Evolutionary conservation across 306 rosid genomes (phyloP).

Genomic region (Sicyos edulis): DNA sequence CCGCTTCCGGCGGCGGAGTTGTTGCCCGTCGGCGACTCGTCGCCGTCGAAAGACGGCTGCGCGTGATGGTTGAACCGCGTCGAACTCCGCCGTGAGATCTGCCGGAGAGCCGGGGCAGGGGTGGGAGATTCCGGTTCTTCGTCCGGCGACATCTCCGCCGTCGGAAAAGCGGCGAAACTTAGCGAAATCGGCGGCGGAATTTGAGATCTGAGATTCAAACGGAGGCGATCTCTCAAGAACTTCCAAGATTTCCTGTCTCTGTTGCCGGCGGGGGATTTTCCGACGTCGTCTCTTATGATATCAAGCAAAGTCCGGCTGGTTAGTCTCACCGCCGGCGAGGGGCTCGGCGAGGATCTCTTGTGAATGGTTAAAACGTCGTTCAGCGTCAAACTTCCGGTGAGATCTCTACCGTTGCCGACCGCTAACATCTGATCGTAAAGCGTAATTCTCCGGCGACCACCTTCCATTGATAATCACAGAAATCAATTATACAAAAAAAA

Average conservation of each 20-base stretch:
- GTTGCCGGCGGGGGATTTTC: constrained; percentile 22
- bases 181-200: constrained; percentile 36
- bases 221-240: constrained; percentile 58
- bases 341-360: constrained; percentile 20
- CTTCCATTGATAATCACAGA: constrained; percentile 28
- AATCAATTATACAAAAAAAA: not conserved
- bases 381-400: constrained; percentile 60
- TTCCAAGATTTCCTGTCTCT: constrained; percentile 67
- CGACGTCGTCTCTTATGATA: constrained; percentile 50
- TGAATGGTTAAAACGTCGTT: constrained; percentile 39
- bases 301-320: constrained; percentile 51
- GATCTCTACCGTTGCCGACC: constrained; percentile 34
- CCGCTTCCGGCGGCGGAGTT: not conserved
- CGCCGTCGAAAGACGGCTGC: constrained; percentile 1
- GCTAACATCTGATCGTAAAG: constrained; percentile 75
- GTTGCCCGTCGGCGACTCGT: constrained; percentile 9
- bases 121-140: not conserved
- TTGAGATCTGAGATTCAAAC: constrained; percentile 33
- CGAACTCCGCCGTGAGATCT: constrained; percentile 29
- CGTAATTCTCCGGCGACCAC: constrained; percentile 51
- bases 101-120: not conserved
- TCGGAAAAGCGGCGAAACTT: not conserved
- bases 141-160: constrained; percentile 25
- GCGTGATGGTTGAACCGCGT: constrained; percentile 14
- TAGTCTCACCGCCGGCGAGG: constrained; percentile 23